A percentile compares a stretch with the other conserved stretches of the same genome.
Evolutionary conservation across 768 basidiomycete genomes (phyloP).

Genomic region (Suillus weaverae): DNA sequence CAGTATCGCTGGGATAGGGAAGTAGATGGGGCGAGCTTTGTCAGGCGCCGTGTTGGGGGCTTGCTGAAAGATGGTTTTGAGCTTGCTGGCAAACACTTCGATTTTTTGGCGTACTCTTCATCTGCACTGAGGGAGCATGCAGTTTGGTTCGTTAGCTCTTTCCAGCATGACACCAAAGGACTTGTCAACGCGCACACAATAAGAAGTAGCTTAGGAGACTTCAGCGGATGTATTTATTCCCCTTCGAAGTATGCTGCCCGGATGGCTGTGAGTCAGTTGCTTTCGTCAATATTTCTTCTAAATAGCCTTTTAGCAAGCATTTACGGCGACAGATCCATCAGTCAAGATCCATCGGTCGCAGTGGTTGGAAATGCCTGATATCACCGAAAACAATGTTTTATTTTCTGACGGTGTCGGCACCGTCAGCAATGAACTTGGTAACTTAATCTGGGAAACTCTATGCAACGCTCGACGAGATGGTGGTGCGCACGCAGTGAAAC

Average conservation of each 20-base stretch:
- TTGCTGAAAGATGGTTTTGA: constrained; percentile 63
- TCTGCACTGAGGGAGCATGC: constrained; percentile 79
- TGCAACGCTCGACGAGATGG: constrained; percentile 44
- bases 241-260: constrained; percentile 86
- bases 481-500: constrained; percentile 39
- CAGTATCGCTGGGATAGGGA: constrained; percentile 70
- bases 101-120: constrained; percentile 81
- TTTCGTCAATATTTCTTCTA: not conserved
- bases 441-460: constrained; percentile 58
- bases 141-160: constrained; percentile 79
- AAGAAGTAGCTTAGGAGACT: constrained; percentile 66
- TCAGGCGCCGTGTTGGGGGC: constrained; percentile 58
- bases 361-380: constrained; percentile 65
- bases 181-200: constrained; percentile 58
- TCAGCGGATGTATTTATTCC: constrained; percentile 50
- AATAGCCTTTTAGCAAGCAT: constrained; percentile 53
- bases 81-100: constrained; percentile 69
- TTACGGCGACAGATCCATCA: constrained; percentile 78
- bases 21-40: constrained; percentile 57
- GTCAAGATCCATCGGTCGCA: constrained; percentile 53
- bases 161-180: constrained; percentile 45
- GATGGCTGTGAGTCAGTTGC: constrained; percentile 43
- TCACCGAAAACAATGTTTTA: constrained; percentile 43
- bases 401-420: constrained; percentile 85
- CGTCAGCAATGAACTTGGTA: constrained; percentile 58